Base-by-base conservation (phyloP, 129 eudicot species). In the Smallanthus sonchifolius region DNA sequence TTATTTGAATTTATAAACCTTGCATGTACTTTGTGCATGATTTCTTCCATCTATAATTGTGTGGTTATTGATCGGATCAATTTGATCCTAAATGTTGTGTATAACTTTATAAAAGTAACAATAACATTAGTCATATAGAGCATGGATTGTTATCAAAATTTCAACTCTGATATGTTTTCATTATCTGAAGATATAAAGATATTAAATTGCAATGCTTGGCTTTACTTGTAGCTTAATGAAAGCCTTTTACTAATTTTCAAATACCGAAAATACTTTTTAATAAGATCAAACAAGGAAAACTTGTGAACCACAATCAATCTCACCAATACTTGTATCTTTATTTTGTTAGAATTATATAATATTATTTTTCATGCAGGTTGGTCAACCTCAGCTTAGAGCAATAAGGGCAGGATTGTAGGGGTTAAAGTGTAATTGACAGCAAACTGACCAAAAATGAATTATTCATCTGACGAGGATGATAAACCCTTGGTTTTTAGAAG, bases 401-500 rank as follows among this genome's bases (percentile, higher is more conserved):
- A 16, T 30, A 61, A 63, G 30, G 17, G 65, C 59, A 16, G 66
- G 65, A 51, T 17, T 24, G 66, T 32, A 69, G 81, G 47, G 63
- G 51, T 75, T 81, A 77, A 75, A 52, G 77, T 75, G 77, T 44
- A 62, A 7, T 81, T 75, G 71, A 75, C 69, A 43, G 66, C 44
- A 69, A 32, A 63, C 74, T 76, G 76, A 44, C 85, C 49, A 55
- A 82, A 81, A 55, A 76, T 86, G 86, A 70, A 36, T 77, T 82
- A 81, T 74, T 91, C 84, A 70, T 73, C 79, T 78, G 83, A 77
- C 47, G 96, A 88, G 3, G 98, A 94, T 80, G 90, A 91, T 17
- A 71, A 1, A 36, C 97, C 98, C 74, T 47, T 93, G 73, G 68
- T 88, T 73, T 88, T 93, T 74, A 93, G 79, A 70, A 74, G 97